phyloP scores from a whole-genome alignment of 192 early-diverging fungal genomes.

The Neocallimastix lanati region DNA sequence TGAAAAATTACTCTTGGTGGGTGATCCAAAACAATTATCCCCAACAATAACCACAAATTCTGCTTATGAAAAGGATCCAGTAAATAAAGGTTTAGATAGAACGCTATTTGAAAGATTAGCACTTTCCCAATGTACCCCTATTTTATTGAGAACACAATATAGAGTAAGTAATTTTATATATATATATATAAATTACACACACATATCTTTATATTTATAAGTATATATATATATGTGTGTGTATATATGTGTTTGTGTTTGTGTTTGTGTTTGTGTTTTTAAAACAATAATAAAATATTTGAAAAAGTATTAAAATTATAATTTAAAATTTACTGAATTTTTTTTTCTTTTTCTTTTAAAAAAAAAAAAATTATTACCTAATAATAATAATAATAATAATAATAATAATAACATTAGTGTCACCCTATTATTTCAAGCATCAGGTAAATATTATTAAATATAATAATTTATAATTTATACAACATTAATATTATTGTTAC shows the following conservation, averaged over 20 bases:
- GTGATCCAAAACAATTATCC: conserved; percentile 73
- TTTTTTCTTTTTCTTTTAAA: no score
- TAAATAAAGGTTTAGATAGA: conserved; percentile 44
- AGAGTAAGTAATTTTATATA: conserved; percentile 15
- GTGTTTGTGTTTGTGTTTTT: no score
- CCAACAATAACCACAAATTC: conserved; percentile 44
- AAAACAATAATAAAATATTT: no score
- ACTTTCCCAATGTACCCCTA: conserved; percentile 26
- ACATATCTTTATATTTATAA: no score
- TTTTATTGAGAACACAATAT: conserved; percentile 53
- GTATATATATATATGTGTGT: no score
- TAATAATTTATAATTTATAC: no score
- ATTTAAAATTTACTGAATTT: no score
- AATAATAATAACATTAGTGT: neutral
- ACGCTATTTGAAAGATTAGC: conserved; percentile 65
- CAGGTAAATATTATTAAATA: no score
- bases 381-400: conserved; percentile 7
- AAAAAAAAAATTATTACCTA: neutral
- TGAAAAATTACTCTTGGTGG: conserved; percentile 52
- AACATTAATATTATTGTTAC: no score
- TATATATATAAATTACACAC: no score
- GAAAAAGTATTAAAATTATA: no score
- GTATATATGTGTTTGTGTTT: no score
- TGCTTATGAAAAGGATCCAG: neutral
- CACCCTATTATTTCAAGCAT: conserved; percentile 4